Evolutionary conservation across 73 alveolate genomes (phyloP), one percentile per base, ranked within the genome.

Genomic region (Stentor coeruleus): DNA sequence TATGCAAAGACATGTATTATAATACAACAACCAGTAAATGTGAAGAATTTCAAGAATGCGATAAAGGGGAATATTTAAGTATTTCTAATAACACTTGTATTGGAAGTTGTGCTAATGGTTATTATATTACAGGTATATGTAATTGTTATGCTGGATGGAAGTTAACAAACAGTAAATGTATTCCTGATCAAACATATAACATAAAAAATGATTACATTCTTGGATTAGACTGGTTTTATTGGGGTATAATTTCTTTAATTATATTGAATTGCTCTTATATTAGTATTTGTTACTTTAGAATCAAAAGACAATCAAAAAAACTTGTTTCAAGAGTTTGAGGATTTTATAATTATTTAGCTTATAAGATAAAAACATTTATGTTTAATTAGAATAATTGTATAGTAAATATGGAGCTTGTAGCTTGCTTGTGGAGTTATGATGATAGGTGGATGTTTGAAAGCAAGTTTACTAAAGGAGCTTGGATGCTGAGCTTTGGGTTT

Each of bases 391-490:
- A n/a, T n/a, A n/a, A n/a, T n/a, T n/a, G n/a, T n/a, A n/a, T n/a
- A n/a, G n/a, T n/a, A n/a, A n/a, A n/a, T n/a, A 49, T 49, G 66
- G 66, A 49, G 20, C 6, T 49, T 49, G 20, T 49, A 6, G 66
- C 66, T 49, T 11, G 28, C 6, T 20, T 49, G 6, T 49, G 66
- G 66, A 49, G 66, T 49, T 49, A 49, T 20, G 66, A 49, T 49
- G 66, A 49, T 20, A 49, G 66, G 66, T 49, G 66, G 66, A 49
- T 49, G 66, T 49, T 49, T 49, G 28, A 49, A 49, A 49, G 66
- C 6, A 49, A 49, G 66, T 49, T 49, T 20, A 49, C 6, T 11
- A 49, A 20, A 20, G 28, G 28, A 11, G 66, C 20, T 49, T 49
- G 66, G 66, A 11, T 49, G 6, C 20, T 49, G 6, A 11, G 28